A percentile compares a stretch with the other conserved stretches of the same genome.
Conservation (phyloP, 106 monocot species). For the Iris macrosiphon region DNA sequence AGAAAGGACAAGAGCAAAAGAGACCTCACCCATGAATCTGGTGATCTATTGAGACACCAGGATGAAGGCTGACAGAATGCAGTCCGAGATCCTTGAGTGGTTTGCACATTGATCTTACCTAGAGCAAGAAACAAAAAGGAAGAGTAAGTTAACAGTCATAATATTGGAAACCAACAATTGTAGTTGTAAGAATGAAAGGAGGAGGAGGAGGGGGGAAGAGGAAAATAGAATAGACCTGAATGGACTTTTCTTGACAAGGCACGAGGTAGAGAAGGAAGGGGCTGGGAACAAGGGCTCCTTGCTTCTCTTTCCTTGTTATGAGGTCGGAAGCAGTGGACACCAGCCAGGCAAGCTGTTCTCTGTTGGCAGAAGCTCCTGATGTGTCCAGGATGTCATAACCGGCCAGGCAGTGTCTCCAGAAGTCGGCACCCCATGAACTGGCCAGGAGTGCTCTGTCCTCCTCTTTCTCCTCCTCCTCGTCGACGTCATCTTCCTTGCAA, state of each 20-base stretch:
- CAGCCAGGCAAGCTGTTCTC: slow-evolving; percentile 82
- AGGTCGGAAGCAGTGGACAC: slow-evolving; percentile 61
- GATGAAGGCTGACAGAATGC: slow-evolving; percentile 86
- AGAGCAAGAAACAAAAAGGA: not conserved
- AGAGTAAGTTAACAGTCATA: not conserved
- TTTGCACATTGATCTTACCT: slow-evolving; percentile 76
- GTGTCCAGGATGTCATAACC: slow-evolving; percentile 46
- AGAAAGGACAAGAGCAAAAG: not conserved
- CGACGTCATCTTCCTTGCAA: slow-evolving; percentile 4
- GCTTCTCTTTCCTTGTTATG: slow-evolving; percentile 65
- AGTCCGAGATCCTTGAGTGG: slow-evolving; percentile 80
- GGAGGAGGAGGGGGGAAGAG: not conserved
- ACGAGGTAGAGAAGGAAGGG: slow-evolving; percentile 81
- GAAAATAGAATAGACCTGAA: slow-evolving; percentile 31
- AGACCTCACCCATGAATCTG: slow-evolving; percentile 68
- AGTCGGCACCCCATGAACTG: slow-evolving; percentile 63
- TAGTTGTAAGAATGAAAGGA: not conserved
- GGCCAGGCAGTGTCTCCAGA: slow-evolving; percentile 41
- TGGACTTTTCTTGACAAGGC: slow-evolving; percentile 60
- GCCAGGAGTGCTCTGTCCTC: slow-evolving; percentile 16
- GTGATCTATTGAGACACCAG: slow-evolving; percentile 59
- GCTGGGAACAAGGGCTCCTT: slow-evolving; percentile 28
- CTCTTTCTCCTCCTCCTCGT: slow-evolving; percentile 5
- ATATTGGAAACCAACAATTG: not conserved
- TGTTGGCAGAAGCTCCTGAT: slow-evolving; percentile 31